phyloP scores from a whole-genome alignment of 805 yeast genomes.

The Candida endomychidarum region DNA sequence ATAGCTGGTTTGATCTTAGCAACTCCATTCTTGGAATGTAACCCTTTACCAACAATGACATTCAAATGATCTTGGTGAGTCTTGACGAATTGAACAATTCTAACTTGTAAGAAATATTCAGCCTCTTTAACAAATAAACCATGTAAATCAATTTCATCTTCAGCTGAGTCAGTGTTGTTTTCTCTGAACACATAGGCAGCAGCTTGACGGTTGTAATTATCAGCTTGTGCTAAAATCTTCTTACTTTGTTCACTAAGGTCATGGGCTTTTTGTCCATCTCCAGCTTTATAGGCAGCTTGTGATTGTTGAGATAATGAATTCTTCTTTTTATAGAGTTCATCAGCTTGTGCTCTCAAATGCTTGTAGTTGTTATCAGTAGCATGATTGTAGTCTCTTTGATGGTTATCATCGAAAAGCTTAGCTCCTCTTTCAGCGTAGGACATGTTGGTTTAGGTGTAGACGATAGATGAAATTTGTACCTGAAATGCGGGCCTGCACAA shows the following conservation, averaged over 20 bases:
- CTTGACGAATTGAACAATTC: slow-evolving; percentile 66
- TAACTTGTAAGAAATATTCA: slow-evolving; percentile 65
- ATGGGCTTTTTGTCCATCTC: slow-evolving; percentile 73
- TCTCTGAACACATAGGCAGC: slow-evolving; percentile 87
- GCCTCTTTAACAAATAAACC: slow-evolving; percentile 92
- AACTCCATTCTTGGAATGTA: slow-evolving; percentile 77
- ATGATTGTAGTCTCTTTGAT: slow-evolving; percentile 62
- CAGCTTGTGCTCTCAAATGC: slow-evolving; percentile 65
- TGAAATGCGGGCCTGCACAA: too few relatives aligned
- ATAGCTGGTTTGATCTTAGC: slow-evolving; percentile 91
- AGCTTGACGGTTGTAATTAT: slow-evolving; percentile 70
- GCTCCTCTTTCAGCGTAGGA: slow-evolving; percentile 14
- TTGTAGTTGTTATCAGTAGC: slow-evolving; percentile 66
- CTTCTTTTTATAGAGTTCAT: slow-evolving; percentile 58
- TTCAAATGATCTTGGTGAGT: slow-evolving; percentile 60
- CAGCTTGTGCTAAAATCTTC: slow-evolving; percentile 58
- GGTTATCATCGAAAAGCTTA: slow-evolving; percentile 18
- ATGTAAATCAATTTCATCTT: slow-evolving; percentile 88
- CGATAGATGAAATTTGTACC: not conserved
- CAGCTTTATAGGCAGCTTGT: slow-evolving; percentile 72
- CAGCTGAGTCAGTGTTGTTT: slow-evolving; percentile 82
- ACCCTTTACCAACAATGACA: slow-evolving; percentile 92
- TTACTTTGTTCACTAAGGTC: slow-evolving; percentile 70
- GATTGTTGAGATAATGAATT: slow-evolving; percentile 61
- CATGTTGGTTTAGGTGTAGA: slow-evolving; percentile 10